Base-by-base conservation (phyloP, 805 yeast genomes). In the Myxozyma vanderwaltii region DNA sequence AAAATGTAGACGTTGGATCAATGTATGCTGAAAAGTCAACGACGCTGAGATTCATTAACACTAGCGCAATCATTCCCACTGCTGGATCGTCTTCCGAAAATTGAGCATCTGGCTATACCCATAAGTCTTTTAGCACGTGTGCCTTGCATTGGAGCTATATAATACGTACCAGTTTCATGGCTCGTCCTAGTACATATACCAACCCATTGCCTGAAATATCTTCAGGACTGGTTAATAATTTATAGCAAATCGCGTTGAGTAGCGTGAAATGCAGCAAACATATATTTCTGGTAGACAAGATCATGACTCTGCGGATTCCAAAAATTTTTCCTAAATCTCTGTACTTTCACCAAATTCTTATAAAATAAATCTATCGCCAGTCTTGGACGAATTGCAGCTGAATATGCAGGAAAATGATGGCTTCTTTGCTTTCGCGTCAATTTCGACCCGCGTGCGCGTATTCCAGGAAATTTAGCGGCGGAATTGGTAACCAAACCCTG, bases 241-340 rank as follows among this genome's bases (percentile, higher is more conserved):
- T 61, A 27, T 54, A 63, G 15, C 51, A 51, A 19, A 65, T 49
- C 27, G 67, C 62, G 19, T 64, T 59, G 8, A 63, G 17, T 44
- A 65, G 27, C n/a, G 67, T 53, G 39, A 65, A 58, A 35, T 64
- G 64, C 54, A 59, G 49, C 38, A 63, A 39, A 40, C 59, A 54
- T 12, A 63, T 64, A 17, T 53, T 57, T 21, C 31, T 47, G 5
- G 68, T 45, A 10, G 68, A 61, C 19, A 65, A 47, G 33, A 65
- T 21, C 67, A 65, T 63, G 38, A 13, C 38, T 35, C n/a, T 26
- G 26, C 24, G 47, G 3, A 10, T n/a, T n/a, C n/a, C n/a, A n/a
- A n/a, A n/a, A n/a, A n/a, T n/a, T n/a, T n/a, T n/a, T n/a, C n/a
- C n/a, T n/a, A n/a, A n/a, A n/a, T n/a, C n/a, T n/a, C n/a, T n/a